Conservation (phyloP, 345 rosid species). For the Eucalyptus rudis region DNA sequence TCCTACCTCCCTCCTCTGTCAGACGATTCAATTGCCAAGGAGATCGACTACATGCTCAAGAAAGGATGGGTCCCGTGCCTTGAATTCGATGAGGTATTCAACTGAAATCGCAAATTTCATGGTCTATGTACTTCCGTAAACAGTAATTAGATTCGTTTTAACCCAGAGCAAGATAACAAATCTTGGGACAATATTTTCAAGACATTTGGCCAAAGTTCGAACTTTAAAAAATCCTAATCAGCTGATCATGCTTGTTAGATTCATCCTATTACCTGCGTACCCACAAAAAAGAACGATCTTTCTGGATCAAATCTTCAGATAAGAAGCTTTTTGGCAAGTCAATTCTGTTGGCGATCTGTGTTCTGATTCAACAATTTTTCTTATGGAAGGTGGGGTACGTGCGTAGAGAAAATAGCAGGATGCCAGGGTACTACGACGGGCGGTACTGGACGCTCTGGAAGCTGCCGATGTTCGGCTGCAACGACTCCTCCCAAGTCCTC, state of each 20-base stretch:
- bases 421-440: slow-evolving; percentile 66
- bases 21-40: slow-evolving; percentile 32
- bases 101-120: background rate
- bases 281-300: background rate
- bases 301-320: background rate
- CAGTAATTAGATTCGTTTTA: background rate
- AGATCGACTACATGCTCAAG: slow-evolving; percentile 50
- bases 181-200: background rate
- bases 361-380: background rate
- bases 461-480: slow-evolving; percentile 75
- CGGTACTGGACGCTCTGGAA: slow-evolving; percentile 75
- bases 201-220: background rate
- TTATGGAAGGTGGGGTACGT: slow-evolving; percentile 23
- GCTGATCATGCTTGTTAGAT: background rate
- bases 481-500: slow-evolving; percentile 37
- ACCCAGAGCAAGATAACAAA: background rate
- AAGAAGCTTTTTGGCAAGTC: background rate
- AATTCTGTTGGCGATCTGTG: background rate
- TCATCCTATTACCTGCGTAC: background rate
- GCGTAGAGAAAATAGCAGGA: slow-evolving; percentile 33
- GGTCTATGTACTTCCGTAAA: background rate
- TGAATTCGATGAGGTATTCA: slow-evolving; percentile 52
- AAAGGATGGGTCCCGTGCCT: slow-evolving; percentile 69
- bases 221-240: background rate
- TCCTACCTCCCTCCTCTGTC: slow-evolving; percentile 44